Evolutionary conservation across 495 filamentous ascomycete species (phyloP), one percentile per base, ranked within the genome.

Genomic region (Pyronema omphalodes): DNA sequence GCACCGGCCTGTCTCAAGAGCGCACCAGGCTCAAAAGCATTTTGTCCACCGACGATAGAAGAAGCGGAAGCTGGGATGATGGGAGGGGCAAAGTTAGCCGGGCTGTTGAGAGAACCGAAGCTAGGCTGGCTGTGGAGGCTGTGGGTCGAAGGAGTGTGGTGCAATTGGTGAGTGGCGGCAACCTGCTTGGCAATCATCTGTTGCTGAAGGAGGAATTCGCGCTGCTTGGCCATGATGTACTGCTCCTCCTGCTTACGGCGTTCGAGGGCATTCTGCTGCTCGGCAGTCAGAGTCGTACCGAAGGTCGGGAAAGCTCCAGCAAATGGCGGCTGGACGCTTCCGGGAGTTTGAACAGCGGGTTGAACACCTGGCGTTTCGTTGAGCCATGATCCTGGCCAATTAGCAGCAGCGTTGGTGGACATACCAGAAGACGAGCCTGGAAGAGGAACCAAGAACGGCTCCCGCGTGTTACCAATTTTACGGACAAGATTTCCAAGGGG

Each of bases 211-310:
- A 93, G 74, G 63, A 85, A 82, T 65, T 98, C 91, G 55, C 94
- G 83, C 66, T 96, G 89, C 8, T 89, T 79, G 14, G 91, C 91
- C 77, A 95, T 87, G 17, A 93, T 72, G 67, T 94, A 93, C 61
- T 98, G 91, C 64, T 98, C 91, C 63, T 98, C 91, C 65, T 98
- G 91, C 72, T 98, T 98, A 18, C 93, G 76, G 40, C 91, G 76
- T 67, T 98, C 91, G 8, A 98, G 72, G 12, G 91, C 89, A 67
- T 98, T 98, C 62, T 98, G 91, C 69, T 98, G 91, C 60, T 94
- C 88, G 0, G 91, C 91, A 2, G 91, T 96, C 58, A 98, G 71
- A 9, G 93, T 96, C 12, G 93, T 88, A n/a, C 91, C 91, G 64
- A 96, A 98, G 61, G 84, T 93, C 1, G 91, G 91, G 69, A 98